Evolutionary conservation across 1,284 basidiomycete species (phyloP).

Genomic region (Earliella scabrosa): DNA sequence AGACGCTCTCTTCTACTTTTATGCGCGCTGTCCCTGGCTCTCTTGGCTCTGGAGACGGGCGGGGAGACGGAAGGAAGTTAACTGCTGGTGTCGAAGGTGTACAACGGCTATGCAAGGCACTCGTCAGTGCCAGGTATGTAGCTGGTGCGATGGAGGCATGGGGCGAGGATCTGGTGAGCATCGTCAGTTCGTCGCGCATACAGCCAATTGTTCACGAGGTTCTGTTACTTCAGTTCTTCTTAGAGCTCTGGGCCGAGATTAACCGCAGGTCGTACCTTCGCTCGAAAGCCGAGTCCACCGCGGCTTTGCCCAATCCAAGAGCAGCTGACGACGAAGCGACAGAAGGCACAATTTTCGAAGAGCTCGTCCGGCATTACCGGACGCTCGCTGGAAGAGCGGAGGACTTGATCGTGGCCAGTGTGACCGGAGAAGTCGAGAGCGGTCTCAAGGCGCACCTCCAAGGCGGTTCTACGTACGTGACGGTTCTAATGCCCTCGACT

Average conservation of each 20-base stretch:
- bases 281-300: constrained; percentile 48
- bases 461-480: constrained; percentile 24
- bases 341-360: constrained; percentile 77
- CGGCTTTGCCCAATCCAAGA: constrained; percentile 53
- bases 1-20: constrained; percentile 86
- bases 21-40: constrained; percentile 92
- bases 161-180: constrained; percentile 83
- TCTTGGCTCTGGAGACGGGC: constrained; percentile 53
- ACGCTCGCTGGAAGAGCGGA: constrained; percentile 74
- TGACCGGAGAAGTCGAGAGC: constrained; percentile 78
- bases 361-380: constrained; percentile 66
- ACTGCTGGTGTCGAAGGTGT: constrained; percentile 83
- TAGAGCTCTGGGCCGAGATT: constrained; percentile 86
- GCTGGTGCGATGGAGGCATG: constrained; percentile 71
- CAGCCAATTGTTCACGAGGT: not conserved
- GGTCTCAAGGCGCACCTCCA: constrained; percentile 68
- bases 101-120: constrained; percentile 81
- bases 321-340: constrained; percentile 42
- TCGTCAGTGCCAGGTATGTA: constrained; percentile 78
- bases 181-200: not conserved
- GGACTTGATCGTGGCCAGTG: constrained; percentile 82
- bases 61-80: constrained; percentile 59
- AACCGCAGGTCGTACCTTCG: constrained; percentile 59
- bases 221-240: constrained; percentile 69
- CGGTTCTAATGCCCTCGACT: not conserved